Conservation (phyloP, 1,139 yeast genomes). For the Debaryomycetaceae sp. region DNA sequence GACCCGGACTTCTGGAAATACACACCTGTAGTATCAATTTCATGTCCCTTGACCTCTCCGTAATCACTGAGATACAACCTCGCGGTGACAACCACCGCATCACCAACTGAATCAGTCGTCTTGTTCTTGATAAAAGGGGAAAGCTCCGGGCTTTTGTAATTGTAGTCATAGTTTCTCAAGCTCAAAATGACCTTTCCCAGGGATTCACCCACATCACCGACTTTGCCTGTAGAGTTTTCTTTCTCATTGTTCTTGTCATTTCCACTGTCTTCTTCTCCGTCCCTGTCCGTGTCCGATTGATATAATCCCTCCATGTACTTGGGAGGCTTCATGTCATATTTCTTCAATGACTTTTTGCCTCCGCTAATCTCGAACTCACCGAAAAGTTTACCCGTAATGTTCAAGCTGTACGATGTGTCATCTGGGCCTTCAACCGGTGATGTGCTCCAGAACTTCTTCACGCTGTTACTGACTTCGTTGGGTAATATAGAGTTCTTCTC, state of each 20-base stretch:
- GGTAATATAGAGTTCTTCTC: slow-evolving; percentile 62
- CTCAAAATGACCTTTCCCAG: slow-evolving; percentile 26
- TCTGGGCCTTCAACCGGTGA: slow-evolving; percentile 14
- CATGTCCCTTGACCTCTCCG: slow-evolving; percentile 42
- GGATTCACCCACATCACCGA: slow-evolving; percentile 27
- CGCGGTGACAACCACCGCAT: slow-evolving; percentile 30
- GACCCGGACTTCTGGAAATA: slow-evolving; percentile 73
- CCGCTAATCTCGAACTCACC: slow-evolving; percentile 39
- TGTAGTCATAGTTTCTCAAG: slow-evolving; percentile 23
- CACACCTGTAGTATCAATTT: slow-evolving; percentile 56
- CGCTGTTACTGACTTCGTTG: slow-evolving; percentile 45
- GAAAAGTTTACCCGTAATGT: slow-evolving; percentile 47
- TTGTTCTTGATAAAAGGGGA: slow-evolving; percentile 12
- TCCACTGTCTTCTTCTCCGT: slow-evolving; percentile 23
- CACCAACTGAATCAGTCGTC: slow-evolving; percentile 18
- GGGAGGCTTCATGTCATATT: slow-evolving; percentile 35
- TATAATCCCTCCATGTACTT: slow-evolving; percentile 37
- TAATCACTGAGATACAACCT: slow-evolving; percentile 31
- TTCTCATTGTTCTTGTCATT: slow-evolving; percentile 17
- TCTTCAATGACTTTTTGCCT: slow-evolving; percentile 12
- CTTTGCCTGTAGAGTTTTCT: slow-evolving; percentile 7
- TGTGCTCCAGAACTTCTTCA: slow-evolving; percentile 49
- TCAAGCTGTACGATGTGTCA: slow-evolving; percentile 39
- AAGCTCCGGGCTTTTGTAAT: slow-evolving; percentile 19
- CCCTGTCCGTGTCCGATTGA: slow-evolving; percentile 25